phyloP scores from a whole-genome alignment of 2,329 filamentous ascomycete species.

The Neonectria coccinea region DNA sequence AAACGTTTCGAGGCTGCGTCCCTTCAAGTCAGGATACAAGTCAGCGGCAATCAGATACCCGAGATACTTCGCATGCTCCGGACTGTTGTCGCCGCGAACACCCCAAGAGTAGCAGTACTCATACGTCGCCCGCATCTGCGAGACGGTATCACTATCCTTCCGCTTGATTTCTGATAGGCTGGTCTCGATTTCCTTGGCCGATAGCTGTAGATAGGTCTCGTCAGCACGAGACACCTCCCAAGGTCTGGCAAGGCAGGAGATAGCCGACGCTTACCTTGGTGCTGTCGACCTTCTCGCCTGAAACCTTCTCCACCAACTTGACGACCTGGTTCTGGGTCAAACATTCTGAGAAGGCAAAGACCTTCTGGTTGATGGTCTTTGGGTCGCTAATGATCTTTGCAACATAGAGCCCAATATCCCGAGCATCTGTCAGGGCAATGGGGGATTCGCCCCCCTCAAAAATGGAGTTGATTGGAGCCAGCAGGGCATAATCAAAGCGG shows the following conservation, averaged over 20 bases:
- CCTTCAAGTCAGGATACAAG: conserved; percentile 57
- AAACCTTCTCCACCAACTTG: conserved; percentile 58
- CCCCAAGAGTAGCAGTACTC: background rate
- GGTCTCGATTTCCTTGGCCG: too few species aligned
- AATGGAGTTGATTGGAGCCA: conserved; percentile 51
- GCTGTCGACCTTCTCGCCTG: conserved; percentile 57
- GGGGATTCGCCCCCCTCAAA: conserved; percentile 59
- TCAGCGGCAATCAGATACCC: conserved; percentile 64
- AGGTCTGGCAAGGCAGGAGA: too few species aligned
- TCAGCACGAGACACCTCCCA: background rate
- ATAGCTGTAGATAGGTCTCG: too few species aligned
- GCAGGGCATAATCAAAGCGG: conserved; percentile 42
- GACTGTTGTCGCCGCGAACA: conserved; percentile 63
- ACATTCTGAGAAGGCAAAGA: conserved; percentile 61
- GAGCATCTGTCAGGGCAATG: conserved; percentile 58
- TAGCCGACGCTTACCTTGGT: conserved; percentile 11
- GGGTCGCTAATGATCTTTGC: conserved; percentile 63
- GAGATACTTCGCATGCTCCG: conserved; percentile 64
- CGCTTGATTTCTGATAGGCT: background rate
- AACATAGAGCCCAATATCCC: conserved; percentile 64
- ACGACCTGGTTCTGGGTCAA: conserved; percentile 60
- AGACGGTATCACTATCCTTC: too few species aligned
- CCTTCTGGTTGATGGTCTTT: conserved; percentile 63
- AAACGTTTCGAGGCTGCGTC: background rate
- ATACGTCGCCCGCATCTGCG: background rate